Evolutionary conservation across 2,329 filamentous ascomycete genomes (phyloP), one percentile per base, ranked within the genome.

Genomic region (Pochonia chlamydosporia): DNA sequence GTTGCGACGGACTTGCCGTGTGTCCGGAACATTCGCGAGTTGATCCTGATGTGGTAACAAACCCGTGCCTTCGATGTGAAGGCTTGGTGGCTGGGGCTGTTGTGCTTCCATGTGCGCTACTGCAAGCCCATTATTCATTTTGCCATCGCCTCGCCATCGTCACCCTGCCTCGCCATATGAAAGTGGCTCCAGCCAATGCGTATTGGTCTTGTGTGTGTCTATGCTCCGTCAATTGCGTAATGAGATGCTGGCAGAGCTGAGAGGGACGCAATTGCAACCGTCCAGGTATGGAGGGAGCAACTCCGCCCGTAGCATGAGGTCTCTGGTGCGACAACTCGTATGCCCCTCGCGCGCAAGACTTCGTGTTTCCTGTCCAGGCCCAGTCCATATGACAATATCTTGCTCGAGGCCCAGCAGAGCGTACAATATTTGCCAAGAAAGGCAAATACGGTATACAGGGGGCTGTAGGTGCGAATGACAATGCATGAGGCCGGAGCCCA

Each of bases 31-130:
- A 39, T 39, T 39, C 36, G 16, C 36, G 20, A 39, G 36, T 39
- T 21, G 36, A 39, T 39, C 36, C 36, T 39, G 20, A 39, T 39
- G 36, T 39, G 36, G 36, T 39, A 39, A 39, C 36, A 39, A 39
- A 39, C 36, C 36, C 36, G 8, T 16, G 36, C 36, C 36, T 39
- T 39, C 36, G 36, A 39, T 39, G 36, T 39, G 36, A 39, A 21
- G 9, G 14, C 20, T 39, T n/a, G n/a, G 36, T 39, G 14, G 36
- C 36, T 39, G 14, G 36, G 36, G 36, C 36, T 39, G 36, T 39
- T 39, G 16, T 39, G 20, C 20, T 39, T 39, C 36, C 36, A 39
- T 21, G 18, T 18, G 36, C 36, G 36, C 36, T 21, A 39, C 36
- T 39, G 36, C 36, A n/a, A 39, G 36, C 36, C 20, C 14, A 21